These are phyloP conservation scores for Asterophora lycoperdoides DNA, from an alignment of 768 basidiomycete genomes.

Conservation along the genomic window DNA sequence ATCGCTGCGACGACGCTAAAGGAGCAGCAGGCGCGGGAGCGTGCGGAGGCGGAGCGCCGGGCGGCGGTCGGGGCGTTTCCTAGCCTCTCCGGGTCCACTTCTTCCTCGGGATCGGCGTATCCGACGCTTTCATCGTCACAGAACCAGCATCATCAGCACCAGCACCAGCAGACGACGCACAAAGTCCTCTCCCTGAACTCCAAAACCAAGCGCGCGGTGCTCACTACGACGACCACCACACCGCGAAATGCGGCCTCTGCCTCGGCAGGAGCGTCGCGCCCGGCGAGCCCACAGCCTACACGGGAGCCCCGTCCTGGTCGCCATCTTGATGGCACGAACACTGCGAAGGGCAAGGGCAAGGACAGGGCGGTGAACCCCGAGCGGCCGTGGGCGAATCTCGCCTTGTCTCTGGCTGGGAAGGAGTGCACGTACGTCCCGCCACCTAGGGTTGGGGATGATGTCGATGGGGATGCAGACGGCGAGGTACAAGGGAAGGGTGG, in stretches of 20 bases:
- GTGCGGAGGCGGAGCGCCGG: slow-evolving; percentile 43
- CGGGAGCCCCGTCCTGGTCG: slow-evolving; percentile 34
- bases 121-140: slow-evolving; percentile 4
- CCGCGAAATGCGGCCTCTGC: slow-evolving; percentile 13
- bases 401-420: too few species aligned
- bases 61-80: slow-evolving; percentile 61
- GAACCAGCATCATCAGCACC: slow-evolving; percentile 7
- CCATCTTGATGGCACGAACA: slow-evolving; percentile 15
- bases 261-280: slow-evolving; percentile 28
- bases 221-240: slow-evolving; percentile 49
- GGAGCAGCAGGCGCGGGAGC: slow-evolving; percentile 48
- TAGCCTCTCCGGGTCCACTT: slow-evolving; percentile 29
- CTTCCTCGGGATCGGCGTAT: neutral
- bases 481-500: slow-evolving; percentile 5
- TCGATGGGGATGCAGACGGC: neutral
- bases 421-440: slow-evolving; percentile 35
- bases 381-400: slow-evolving; percentile 44
- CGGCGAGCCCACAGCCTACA: slow-evolving; percentile 30
- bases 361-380: slow-evolving; percentile 17
- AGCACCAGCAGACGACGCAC: slow-evolving; percentile 31
- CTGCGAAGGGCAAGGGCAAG: slow-evolving; percentile 33
- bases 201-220: slow-evolving; percentile 44
- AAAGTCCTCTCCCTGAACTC: slow-evolving; percentile 56
- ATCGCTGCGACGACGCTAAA: slow-evolving; percentile 38
- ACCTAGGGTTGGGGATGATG: slow-evolving; percentile 8